Percentiles rank a stretch among this genome's conserved stretches.
Evolutionary conservation across 2,329 filamentous ascomycete species (phyloP).

Genomic region (Aplosporella prunicola): DNA sequence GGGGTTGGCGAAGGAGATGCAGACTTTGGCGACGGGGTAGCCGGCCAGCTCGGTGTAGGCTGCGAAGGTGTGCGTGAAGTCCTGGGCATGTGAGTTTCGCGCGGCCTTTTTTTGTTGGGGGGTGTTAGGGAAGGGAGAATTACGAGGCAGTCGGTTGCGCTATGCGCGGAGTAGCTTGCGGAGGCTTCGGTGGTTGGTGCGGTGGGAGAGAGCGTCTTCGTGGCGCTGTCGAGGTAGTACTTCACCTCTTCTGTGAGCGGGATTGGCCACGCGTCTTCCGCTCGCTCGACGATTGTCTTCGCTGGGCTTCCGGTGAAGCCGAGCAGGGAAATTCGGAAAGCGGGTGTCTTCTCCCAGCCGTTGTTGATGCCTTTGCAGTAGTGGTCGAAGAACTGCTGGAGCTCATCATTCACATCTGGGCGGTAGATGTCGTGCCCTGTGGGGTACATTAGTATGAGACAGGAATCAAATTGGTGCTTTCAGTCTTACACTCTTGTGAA

Average conservation of each 20-base stretch:
- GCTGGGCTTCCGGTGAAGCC: constrained; percentile 12
- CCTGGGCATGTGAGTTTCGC: background rate
- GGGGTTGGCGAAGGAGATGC: background rate
- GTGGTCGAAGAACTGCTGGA: constrained; percentile 35
- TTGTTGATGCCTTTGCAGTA: constrained; percentile 38
- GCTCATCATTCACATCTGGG: constrained; percentile 13
- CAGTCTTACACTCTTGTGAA: constrained; percentile 4
- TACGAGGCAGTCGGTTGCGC: background rate
- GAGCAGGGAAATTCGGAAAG: constrained; percentile 35
- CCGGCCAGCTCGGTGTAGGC: constrained; percentile 4
- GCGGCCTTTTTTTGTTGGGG: too few relatives aligned
- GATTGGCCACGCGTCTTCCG: constrained; percentile 10
- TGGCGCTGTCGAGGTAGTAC: constrained; percentile 11
- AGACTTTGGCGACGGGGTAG: constrained; percentile 11
- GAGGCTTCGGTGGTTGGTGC: background rate
- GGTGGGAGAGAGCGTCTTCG: background rate
- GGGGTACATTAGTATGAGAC: background rate
- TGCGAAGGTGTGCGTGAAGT: constrained; percentile 33
- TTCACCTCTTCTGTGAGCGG: constrained; percentile 14
- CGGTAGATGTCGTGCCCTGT: constrained; percentile 7
- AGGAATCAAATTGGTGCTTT: too few relatives aligned
- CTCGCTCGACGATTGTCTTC: constrained; percentile 3
- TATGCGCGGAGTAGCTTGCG: constrained; percentile 4
- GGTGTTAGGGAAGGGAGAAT: background rate
- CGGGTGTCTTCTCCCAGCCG: constrained; percentile 40